Evolutionary conservation across 2,329 filamentous ascomycete species (phyloP).

Genomic region (Cytospora chrysosperma): DNA sequence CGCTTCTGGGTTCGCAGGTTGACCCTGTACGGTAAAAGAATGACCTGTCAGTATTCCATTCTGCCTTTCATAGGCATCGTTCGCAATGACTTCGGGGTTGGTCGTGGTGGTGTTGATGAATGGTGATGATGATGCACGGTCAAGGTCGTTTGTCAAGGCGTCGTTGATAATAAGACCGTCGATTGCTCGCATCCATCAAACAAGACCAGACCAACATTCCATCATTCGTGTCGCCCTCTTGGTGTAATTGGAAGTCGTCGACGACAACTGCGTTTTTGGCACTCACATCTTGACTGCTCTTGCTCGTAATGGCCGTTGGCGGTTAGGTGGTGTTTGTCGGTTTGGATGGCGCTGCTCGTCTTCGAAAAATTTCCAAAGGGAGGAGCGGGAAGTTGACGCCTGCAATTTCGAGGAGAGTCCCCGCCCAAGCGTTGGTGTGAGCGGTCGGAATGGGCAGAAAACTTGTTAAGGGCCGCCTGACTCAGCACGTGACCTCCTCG

Average conservation of each 20-base stretch:
- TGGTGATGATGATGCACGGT: background rate
- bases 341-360: conserved; percentile 26
- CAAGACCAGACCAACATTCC: conserved; percentile 6
- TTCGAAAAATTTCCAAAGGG: conserved; percentile 24
- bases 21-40: conserved; percentile 66
- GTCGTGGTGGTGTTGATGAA: conserved; percentile 4
- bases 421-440: conserved; percentile 19
- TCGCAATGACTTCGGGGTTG: conserved; percentile 10
- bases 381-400: conserved; percentile 17
- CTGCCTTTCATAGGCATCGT: background rate
- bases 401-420: conserved; percentile 19
- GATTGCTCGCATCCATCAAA: conserved; percentile 19
- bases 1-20: conserved; percentile 99
- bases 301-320: conserved; percentile 38
- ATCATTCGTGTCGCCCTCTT: conserved; percentile 20
- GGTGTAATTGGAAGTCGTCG: conserved; percentile 13
- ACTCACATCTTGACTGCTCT: conserved; percentile 43
- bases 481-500: conserved; percentile 19
- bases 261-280: conserved; percentile 19
- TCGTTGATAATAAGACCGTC: conserved; percentile 9
- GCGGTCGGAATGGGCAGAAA: conserved; percentile 9
- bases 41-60: conserved; percentile 24
- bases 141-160: conserved; percentile 4
- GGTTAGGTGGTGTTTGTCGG: conserved; percentile 24
- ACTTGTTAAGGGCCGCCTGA: conserved; percentile 24